A percentile compares a stretch with the other conserved stretches of the same genome.
Evolutionary conservation across 176 grass and related monocot species (phyloP).

Genomic region (Musa troglodytarum): DNA sequence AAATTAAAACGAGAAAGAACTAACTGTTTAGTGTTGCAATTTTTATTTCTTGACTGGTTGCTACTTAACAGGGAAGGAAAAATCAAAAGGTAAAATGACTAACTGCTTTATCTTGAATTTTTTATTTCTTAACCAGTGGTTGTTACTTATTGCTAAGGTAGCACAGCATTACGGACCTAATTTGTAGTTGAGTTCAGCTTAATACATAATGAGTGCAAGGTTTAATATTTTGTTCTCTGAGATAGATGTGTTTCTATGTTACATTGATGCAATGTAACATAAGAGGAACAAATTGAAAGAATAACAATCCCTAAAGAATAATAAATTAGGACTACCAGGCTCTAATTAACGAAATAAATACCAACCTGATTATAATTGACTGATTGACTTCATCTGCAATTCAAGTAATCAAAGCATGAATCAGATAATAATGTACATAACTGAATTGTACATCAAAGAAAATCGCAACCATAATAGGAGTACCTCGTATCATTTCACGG

Average conservation of each 20-base stretch:
- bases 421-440: not conserved
- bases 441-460: not conserved
- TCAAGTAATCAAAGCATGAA: conserved; percentile 24
- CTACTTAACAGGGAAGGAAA: no score
- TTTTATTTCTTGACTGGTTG: no score
- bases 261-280: not conserved
- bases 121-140: not conserved
- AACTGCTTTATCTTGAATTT: no score
- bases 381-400: conserved; percentile 98
- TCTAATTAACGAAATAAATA: not conserved
- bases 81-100: no score
- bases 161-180: not conserved
- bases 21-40: no score
- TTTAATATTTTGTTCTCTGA: not conserved
- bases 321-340: not conserved
- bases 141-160: not conserved
- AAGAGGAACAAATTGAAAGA: not conserved
- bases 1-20: not conserved
- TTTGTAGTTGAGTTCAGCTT: not conserved
- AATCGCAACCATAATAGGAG: conserved; percentile 11
- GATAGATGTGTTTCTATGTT: not conserved
- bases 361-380: conserved; percentile 95
- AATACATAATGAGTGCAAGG: not conserved
- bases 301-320: not conserved
- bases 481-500: conserved; percentile 96